These are phyloP conservation scores for Linnemannia elongata DNA, from an alignment of 192 early-diverging fungal species.

Conservation along the genomic window DNA sequence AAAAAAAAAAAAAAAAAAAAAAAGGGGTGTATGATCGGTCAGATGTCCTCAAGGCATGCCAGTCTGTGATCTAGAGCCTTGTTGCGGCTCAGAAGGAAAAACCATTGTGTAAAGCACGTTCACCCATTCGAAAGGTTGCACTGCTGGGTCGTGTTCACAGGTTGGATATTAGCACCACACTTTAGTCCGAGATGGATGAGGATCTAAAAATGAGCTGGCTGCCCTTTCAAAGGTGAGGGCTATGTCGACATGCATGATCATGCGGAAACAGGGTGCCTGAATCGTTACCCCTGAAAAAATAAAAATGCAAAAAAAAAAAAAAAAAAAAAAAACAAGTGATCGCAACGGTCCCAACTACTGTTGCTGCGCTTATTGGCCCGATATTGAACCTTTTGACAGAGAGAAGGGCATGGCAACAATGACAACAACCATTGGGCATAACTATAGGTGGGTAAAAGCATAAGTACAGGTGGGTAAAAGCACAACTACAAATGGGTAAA, in stretches of 20 bases:
- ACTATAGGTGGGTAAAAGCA: too few relatives aligned
- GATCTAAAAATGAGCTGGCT: background rate
- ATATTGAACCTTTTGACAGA: background rate
- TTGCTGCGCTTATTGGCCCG: too few relatives aligned
- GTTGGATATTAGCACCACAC: background rate
- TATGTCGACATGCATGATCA: background rate
- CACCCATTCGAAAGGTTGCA: background rate
- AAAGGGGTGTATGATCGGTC: background rate
- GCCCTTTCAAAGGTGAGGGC: background rate
- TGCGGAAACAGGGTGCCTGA: background rate
- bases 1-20: background rate
- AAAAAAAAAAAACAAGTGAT: background rate
- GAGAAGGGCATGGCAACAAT: background rate
- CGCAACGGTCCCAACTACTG: background rate
- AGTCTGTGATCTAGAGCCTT: background rate
- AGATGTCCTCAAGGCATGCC: background rate
- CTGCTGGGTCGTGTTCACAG: background rate
- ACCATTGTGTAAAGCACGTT: background rate
- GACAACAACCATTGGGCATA: constrained; percentile 1
- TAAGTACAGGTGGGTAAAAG: too few relatives aligned
- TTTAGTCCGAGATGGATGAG: background rate
- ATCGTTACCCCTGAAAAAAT: background rate
- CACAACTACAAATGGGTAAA: background rate
- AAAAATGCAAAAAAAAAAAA: background rate
- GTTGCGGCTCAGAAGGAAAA: background rate